Evolutionary conservation across 345 rosid species (phyloP).

Genomic region (Raphanus sativus): DNA sequence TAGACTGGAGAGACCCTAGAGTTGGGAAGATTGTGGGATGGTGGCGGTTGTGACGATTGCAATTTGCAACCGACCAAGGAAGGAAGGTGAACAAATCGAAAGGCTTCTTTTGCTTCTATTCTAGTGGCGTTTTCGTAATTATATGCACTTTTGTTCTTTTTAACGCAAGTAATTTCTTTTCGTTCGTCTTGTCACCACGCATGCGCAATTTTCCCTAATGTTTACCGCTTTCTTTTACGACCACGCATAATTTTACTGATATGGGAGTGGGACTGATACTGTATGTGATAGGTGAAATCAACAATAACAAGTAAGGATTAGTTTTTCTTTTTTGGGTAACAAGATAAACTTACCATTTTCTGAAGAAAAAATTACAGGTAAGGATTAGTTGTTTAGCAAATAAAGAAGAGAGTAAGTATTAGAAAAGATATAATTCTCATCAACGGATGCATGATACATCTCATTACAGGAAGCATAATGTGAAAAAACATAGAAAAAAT

Average conservation of each 20-base stretch:
- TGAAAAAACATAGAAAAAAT: too few relatives aligned
- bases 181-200: neutral
- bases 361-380: too few relatives aligned
- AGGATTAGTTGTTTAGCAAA: too few relatives aligned
- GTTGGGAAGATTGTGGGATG: constrained; percentile 14
- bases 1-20: constrained; percentile 31
- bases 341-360: too few relatives aligned
- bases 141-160: neutral
- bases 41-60: constrained; percentile 26
- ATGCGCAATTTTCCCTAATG: neutral
- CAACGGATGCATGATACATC: too few relatives aligned
- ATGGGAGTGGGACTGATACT: too few relatives aligned
- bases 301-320: too few relatives aligned
- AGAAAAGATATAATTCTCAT: too few relatives aligned
- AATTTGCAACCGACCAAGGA: neutral
- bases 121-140: constrained; percentile 20
- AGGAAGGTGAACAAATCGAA: constrained; percentile 14
- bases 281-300: too few relatives aligned
- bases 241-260: neutral
- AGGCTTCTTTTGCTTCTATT: constrained; percentile 7
- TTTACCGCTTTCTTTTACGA: neutral
- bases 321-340: too few relatives aligned
- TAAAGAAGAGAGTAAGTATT: too few relatives aligned
- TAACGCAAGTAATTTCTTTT: neutral
- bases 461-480: too few relatives aligned